phyloP scores from a whole-genome alignment of 305 asterid species.

The Fraxinus xanthoxyloides region DNA sequence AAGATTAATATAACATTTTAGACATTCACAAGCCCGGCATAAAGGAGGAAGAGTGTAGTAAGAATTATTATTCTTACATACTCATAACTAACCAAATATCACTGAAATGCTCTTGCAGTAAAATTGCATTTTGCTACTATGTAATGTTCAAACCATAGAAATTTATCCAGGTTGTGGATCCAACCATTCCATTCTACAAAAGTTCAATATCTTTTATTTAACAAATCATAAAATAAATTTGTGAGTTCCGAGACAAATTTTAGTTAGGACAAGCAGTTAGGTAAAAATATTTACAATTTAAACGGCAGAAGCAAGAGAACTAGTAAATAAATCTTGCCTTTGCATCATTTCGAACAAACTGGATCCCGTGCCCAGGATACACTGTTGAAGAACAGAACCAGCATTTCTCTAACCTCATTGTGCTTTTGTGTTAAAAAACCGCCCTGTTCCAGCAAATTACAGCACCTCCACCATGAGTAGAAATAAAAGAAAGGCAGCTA shows the following conservation, averaged over 20 bases:
- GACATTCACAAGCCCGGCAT: not conserved
- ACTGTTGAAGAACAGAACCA: conserved; percentile 94
- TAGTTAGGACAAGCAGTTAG: not conserved
- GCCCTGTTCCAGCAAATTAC: conserved; percentile 18
- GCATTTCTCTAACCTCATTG: conserved; percentile 94
- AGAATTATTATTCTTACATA: not conserved
- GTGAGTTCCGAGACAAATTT: not conserved
- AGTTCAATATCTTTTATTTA: not conserved
- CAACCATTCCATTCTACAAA: not conserved
- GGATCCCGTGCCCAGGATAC: conserved; percentile 93
- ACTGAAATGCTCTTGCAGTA: not conserved
- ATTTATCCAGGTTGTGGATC: not conserved
- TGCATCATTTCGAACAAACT: conserved; percentile 87
- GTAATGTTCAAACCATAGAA: not conserved
- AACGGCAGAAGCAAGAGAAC: too few species aligned
- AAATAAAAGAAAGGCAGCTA: not conserved
- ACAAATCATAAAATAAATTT: not conserved
- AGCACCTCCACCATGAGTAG: not conserved
- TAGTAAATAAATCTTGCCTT: conserved; percentile 44
- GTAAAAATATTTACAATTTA: too few species aligned
- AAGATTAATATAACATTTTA: not conserved
- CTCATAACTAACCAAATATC: not conserved
- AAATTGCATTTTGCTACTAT: not conserved
- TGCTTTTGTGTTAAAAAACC: conserved; percentile 12
- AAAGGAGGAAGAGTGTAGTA: not conserved